Evolutionary conservation across 2,329 filamentous ascomycete genomes (phyloP).

Genomic region (Sphaerostilbella broomeana): DNA sequence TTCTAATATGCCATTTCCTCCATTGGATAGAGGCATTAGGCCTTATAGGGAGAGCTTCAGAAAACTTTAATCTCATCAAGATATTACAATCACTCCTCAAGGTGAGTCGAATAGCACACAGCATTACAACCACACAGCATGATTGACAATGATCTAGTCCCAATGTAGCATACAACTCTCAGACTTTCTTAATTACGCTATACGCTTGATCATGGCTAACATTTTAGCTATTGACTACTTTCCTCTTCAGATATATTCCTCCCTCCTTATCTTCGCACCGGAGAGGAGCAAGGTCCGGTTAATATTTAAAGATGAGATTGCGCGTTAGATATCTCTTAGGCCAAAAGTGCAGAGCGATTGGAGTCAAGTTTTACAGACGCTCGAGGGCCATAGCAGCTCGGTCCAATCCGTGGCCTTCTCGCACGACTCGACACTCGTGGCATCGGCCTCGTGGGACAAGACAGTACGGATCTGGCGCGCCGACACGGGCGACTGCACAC

Average conservation of each 20-base stretch:
- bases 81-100: not conserved
- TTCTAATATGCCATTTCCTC: conserved; percentile 33
- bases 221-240: conserved; percentile 5
- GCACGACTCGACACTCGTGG: not conserved
- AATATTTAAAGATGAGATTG: conserved; percentile 10
- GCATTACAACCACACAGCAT: not conserved
- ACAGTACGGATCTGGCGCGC: not conserved
- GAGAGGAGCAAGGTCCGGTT: conserved; percentile 13
- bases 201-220: conserved; percentile 9
- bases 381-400: not conserved
- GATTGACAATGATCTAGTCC: too few species aligned
- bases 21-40: conserved; percentile 36
- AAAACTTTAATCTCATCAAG: conserved; percentile 5
- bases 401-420: not conserved
- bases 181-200: not conserved
- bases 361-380: not conserved
- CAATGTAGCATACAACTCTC: not conserved
- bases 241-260: conserved; percentile 22
- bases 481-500: not conserved
- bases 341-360: not conserved
- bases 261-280: conserved; percentile 21
- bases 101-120: not conserved
- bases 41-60: conserved; percentile 21
- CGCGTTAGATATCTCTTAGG: conserved; percentile 14
- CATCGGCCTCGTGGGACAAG: not conserved